These are phyloP conservation scores for Lactifluus subvellereus DNA, from an alignment of 768 basidiomycete genomes.

Conservation along the genomic window DNA sequence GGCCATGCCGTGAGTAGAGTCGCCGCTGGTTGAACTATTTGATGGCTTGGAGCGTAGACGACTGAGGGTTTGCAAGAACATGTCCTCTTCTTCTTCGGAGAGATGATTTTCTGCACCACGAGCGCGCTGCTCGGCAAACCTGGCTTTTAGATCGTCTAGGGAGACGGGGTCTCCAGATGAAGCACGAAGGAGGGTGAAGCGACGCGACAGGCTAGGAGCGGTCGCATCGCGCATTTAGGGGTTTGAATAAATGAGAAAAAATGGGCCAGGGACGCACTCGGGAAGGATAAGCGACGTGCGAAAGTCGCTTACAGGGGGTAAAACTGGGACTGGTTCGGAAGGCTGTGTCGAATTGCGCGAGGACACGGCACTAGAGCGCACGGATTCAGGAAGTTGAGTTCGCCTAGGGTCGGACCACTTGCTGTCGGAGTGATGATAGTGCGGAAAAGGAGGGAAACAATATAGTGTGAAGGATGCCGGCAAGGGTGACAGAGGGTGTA, in stretches of 20 bases:
- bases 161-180: constrained; percentile 59
- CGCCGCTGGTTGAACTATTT: constrained; percentile 25
- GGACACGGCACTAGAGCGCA: constrained; percentile 24
- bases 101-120: constrained; percentile 63
- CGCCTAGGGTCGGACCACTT: constrained; percentile 73
- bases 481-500: constrained; percentile 19
- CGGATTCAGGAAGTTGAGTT: constrained; percentile 35
- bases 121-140: constrained; percentile 71
- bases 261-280: constrained; percentile 50
- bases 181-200: constrained; percentile 73
- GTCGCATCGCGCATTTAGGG: constrained; percentile 6
- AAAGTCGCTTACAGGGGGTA: constrained; percentile 71
- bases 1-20: constrained; percentile 7
- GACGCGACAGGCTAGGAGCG: constrained; percentile 60
- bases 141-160: constrained; percentile 56
- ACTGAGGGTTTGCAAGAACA: constrained; percentile 71
- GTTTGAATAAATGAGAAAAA: neutral
- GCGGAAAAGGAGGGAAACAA: constrained; percentile 15
- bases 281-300: constrained; percentile 82
- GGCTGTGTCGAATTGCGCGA: constrained; percentile 19
- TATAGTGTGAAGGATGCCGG: constrained; percentile 21
- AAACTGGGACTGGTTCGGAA: constrained; percentile 43
- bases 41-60: constrained; percentile 39
- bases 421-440: constrained; percentile 38
- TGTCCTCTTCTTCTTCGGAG: constrained; percentile 78